Conservation (phyloP, 2,329 filamentous ascomycete genomes). For the Colletotrichum sp. region DNA sequence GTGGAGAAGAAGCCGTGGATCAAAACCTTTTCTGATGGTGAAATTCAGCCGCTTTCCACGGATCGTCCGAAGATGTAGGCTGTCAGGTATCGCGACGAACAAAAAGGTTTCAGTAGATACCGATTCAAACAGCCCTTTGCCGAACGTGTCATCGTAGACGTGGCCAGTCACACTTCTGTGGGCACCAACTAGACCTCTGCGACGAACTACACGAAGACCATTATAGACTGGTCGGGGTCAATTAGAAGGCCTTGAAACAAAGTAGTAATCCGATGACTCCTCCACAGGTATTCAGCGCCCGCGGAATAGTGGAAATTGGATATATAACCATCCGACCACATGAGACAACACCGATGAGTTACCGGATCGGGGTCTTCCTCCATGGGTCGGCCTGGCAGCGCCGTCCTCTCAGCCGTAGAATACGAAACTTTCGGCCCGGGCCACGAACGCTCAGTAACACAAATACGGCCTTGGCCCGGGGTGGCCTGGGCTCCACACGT, state of each 20-base stretch:
- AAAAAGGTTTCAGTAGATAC: not conserved
- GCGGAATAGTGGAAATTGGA: not conserved
- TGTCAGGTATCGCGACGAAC: not conserved
- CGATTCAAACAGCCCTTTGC: not conserved
- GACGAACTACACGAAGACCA: not conserved
- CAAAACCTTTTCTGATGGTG: not conserved
- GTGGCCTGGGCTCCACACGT: not conserved
- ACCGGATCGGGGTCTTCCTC: not conserved
- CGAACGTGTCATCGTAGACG: not conserved
- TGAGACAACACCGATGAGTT: not conserved
- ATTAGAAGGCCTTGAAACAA: not conserved
- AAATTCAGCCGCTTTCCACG: not conserved
- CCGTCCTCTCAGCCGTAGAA: not conserved
- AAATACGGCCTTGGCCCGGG: not conserved
- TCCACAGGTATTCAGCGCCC: not conserved
- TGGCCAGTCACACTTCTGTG: not conserved
- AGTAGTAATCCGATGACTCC: not conserved
- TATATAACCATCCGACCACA: not conserved
- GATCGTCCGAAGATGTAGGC: not conserved
- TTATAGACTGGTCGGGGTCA: not conserved
- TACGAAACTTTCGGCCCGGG: conserved; percentile 3
- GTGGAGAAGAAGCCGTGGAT: not conserved
- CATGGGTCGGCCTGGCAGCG: not conserved
- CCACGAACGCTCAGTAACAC: not conserved
- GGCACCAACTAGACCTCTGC: not conserved